A percentile compares a stretch with the other conserved stretches of the same genome.
These are phyloP conservation scores for Trichophyton verrucosum DNA, from an alignment of 2,329 filamentous ascomycete genomes.

Conservation along the genomic window DNA sequence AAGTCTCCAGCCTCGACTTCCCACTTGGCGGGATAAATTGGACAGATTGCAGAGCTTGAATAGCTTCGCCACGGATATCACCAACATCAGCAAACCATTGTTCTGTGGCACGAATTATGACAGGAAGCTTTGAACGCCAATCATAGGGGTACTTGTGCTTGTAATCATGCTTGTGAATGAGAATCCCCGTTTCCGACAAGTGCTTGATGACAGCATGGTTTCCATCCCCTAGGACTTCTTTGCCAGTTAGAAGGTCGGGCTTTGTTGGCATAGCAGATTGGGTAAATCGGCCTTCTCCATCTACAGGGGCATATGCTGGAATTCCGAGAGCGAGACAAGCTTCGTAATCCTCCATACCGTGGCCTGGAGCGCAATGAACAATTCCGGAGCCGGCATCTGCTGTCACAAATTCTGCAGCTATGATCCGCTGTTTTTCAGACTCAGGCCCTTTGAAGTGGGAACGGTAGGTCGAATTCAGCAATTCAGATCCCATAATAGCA, in stretches of 20 bases:
- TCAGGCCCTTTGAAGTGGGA: constrained; percentile 54
- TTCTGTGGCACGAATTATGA: constrained; percentile 82
- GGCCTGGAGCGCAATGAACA: constrained; percentile 89
- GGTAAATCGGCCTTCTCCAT: constrained; percentile 71
- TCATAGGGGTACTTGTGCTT: constrained; percentile 95
- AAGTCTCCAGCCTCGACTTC: constrained; percentile 64
- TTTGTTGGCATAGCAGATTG: constrained; percentile 61
- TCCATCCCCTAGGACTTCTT: constrained; percentile 59
- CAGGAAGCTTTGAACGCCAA: constrained; percentile 87
- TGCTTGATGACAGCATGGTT: constrained; percentile 57
- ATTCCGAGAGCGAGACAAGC: constrained; percentile 61
- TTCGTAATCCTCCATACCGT: constrained; percentile 93
- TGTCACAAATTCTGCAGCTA: constrained; percentile 81
- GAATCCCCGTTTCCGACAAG: constrained; percentile 44
- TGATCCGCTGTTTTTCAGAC: constrained; percentile 52
- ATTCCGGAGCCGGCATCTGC: constrained; percentile 82
- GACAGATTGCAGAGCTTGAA: constrained; percentile 58
- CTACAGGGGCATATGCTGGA: constrained; percentile 66
- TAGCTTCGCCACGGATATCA: constrained; percentile 61
- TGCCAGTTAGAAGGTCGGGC: constrained; percentile 54
- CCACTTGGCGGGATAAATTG: constrained; percentile 67
- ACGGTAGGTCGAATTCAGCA: constrained; percentile 55
- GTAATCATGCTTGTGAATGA: constrained; percentile 60
- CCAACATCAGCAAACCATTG: constrained; percentile 97
- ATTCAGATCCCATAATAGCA: constrained; percentile 50